Evolutionary conservation across 768 basidiomycete genomes (phyloP), one percentile per base, ranked within the genome.

Genomic region (Tylopilus sp.): DNA sequence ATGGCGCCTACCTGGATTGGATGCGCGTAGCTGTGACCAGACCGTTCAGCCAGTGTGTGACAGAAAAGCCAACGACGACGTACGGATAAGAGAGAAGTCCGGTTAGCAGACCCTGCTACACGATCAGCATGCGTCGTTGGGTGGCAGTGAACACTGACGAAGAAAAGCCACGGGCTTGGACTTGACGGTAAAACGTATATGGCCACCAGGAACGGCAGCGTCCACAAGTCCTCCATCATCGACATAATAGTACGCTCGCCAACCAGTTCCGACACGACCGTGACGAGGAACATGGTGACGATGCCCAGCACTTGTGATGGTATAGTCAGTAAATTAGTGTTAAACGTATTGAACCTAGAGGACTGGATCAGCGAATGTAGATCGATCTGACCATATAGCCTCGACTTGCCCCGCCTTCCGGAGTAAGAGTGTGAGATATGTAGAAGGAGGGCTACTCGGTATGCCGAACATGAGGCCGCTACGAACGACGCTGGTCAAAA

Each of bases 391-490:
- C 7, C 26, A 26, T 18, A 11, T 3, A 18, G 20, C 9, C 3
- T 8, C 20, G 12, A 52, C 53, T 50, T 21, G 75, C 75, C 81
- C 83, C n/a, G 80, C 71, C 40, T 78, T 67, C 4, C 77, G 72
- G 9, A 86, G 71, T 23, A 78, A 75, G 9, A 86, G 71, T 0
- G 84, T 82, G 21, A 86, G 75, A 59, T 87, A 87, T 1, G 74
- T 73, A 2, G 62, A 57, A 2, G 82, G 81, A 18, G 81, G 75
- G 10, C 60, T 35, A 38, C 69, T 63, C 12, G 82, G 77, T 51
- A 82, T 77, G 20, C 75, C 73, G 48, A 80, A 83, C 68, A 78
- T 68, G 1, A 83, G 63, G 1, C 80, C 79, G 9, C 79, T 80
- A 6, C 26, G 8, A 15, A 36, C 3, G 7, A 17, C 15, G 28